Conservation (phyloP, 2,329 filamentous ascomycete genomes). For the Podosphaera leucotricha region DNA sequence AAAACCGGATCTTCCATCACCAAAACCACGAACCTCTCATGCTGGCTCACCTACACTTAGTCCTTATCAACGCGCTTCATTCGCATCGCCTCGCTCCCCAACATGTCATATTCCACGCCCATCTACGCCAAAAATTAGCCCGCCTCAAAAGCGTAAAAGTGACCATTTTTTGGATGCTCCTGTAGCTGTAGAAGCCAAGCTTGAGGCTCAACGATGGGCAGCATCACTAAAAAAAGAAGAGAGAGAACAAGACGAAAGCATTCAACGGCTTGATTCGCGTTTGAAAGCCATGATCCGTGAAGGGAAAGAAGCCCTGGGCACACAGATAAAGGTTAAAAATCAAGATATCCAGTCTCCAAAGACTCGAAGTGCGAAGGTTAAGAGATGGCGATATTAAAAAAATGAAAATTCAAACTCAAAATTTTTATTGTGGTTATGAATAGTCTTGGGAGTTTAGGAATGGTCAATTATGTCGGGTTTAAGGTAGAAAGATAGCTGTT, state of each 20-base stretch:
- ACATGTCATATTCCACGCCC: background rate
- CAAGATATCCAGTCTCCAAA: conserved; percentile 9
- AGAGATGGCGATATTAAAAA: conserved; percentile 20
- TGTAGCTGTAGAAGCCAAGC: conserved; percentile 39
- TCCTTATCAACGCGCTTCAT: conserved; percentile 25
- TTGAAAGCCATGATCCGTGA: conserved; percentile 73
- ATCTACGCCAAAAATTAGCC: background rate
- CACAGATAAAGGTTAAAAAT: conserved; percentile 20
- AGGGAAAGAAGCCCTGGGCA: conserved; percentile 65
- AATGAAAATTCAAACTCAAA: no score
- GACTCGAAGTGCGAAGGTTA: background rate
- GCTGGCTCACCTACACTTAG: conserved; percentile 22
- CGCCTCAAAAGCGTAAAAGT: background rate
- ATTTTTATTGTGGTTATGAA: no score
- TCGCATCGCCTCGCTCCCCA: conserved; percentile 23
- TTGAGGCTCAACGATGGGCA: conserved; percentile 51
- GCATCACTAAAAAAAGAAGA: conserved; percentile 51
- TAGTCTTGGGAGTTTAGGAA: no score
- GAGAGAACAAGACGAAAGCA: conserved; percentile 52
- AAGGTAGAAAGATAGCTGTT: no score
- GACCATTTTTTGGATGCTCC: conserved; percentile 9
- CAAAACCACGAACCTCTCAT: conserved; percentile 21
- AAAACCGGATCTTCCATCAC: conserved; percentile 7
- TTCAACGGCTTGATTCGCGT: conserved; percentile 56
- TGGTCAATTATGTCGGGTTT: no score